phyloP scores from a whole-genome alignment of 768 basidiomycete genomes.

The Boletellus emodensis region DNA sequence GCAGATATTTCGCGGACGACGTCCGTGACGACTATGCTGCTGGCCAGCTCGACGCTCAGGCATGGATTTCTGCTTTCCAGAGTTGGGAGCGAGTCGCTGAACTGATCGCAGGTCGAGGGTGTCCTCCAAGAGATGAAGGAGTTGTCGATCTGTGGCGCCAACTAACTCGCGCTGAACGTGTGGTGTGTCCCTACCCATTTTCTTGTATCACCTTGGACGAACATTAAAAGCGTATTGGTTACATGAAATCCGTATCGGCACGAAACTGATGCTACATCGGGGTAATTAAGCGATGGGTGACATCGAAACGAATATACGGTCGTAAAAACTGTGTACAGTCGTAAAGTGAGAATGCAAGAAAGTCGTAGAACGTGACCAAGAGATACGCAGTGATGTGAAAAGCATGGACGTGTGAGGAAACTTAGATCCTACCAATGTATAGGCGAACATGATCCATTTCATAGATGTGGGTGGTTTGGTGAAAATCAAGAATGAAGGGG shows the following conservation, averaged over 20 bases:
- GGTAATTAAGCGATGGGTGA: slow-evolving; percentile 11
- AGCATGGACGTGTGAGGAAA: slow-evolving; percentile 16
- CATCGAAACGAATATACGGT: slow-evolving; percentile 2
- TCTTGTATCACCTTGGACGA: neutral
- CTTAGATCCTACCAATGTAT: slow-evolving; percentile 25
- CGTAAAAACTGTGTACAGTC: slow-evolving; percentile 19
- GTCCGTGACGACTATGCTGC: slow-evolving; percentile 97
- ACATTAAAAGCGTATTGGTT: slow-evolving; percentile 4
- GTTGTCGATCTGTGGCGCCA: slow-evolving; percentile 84
- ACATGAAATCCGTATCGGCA: slow-evolving; percentile 12
- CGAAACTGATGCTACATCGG: slow-evolving; percentile 20
- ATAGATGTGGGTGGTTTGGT: slow-evolving; percentile 7
- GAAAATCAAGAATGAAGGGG: neutral
- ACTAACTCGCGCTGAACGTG: slow-evolving; percentile 12
- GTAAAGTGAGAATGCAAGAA: slow-evolving; percentile 11
- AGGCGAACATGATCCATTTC: slow-evolving; percentile 4
- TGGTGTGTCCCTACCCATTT: slow-evolving; percentile 9
- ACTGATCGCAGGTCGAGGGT: slow-evolving; percentile 69
- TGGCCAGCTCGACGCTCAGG: slow-evolving; percentile 93
- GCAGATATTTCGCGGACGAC: slow-evolving; percentile 82
- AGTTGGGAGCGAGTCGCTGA: neutral
- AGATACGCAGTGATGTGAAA: slow-evolving; percentile 2
- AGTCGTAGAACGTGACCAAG: slow-evolving; percentile 11
- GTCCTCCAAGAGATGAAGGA: slow-evolving; percentile 98
- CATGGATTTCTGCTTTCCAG: slow-evolving; percentile 23